Percentiles rank a stretch among this genome's conserved stretches.
Evolutionary conservation across 257 asterid genomes (phyloP).

Genomic region (Eustoma russellianum): DNA sequence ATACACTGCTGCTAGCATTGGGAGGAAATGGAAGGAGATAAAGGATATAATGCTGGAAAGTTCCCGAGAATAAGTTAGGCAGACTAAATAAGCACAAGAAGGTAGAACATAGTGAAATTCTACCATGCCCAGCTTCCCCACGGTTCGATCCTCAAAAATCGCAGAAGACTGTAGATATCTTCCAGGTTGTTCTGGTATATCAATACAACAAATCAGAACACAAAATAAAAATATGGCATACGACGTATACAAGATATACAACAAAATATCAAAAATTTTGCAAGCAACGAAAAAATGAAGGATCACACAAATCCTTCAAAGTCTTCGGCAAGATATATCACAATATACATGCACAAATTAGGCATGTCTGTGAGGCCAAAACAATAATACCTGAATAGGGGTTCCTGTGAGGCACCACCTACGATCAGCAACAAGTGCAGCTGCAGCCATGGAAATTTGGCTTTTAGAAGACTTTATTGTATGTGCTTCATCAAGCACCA

Average conservation of each 20-base stretch:
- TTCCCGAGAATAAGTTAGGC: constrained; percentile 1
- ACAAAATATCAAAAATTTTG: too few species aligned
- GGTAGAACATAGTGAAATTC: constrained; percentile 19
- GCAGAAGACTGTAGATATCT: constrained; percentile 89
- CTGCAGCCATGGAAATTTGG: constrained; percentile 83
- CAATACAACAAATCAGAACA: constrained; percentile 16
- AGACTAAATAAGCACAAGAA: constrained; percentile 6
- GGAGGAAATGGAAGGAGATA: too few species aligned
- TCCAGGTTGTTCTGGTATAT: constrained; percentile 81
- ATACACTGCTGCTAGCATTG: too few species aligned
- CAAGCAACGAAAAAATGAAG: background rate
- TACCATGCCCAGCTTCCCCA: constrained; percentile 99
- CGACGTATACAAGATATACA: too few species aligned
- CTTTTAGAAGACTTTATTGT: constrained; percentile 94
- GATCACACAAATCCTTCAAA: background rate
- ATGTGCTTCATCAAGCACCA: constrained; percentile 94
- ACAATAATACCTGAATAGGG: constrained; percentile 73
- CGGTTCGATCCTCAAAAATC: constrained; percentile 92
- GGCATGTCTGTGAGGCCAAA: constrained; percentile 1
- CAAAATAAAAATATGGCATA: constrained; percentile 1
- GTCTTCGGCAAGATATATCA: background rate
- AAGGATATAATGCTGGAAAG: too few species aligned
- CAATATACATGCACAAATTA: background rate
- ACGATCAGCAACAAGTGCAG: constrained; percentile 76
- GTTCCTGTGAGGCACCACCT: constrained; percentile 99